Evolutionary conservation across 2,329 filamentous ascomycete species (phyloP), one percentile per base, ranked within the genome.

Genomic region (Akanthomyces dipterigenus): DNA sequence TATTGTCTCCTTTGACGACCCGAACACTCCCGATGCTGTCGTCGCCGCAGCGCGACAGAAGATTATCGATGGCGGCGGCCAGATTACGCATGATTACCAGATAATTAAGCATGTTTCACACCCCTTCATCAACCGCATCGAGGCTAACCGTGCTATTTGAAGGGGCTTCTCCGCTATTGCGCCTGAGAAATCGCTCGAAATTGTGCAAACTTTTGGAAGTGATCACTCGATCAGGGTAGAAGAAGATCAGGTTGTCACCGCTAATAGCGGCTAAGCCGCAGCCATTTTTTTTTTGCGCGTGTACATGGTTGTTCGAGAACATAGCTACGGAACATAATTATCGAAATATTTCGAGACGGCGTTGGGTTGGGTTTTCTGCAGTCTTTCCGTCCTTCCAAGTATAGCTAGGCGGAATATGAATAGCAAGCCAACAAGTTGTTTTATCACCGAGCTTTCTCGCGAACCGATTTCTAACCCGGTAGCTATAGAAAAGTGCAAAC

Each of bases 81-180:
- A 83, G 55, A 91, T 96, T 67, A 95, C 89, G 24, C 91, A 96
- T 76, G 83, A 88, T 69, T 95, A 91, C 74, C 76, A 77, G 51
- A 71, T 87, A 62, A 83, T 88, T 73, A 84, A 85, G 88, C 91
- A 81, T 71, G 86, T 66, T 49, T 61, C 58, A 60, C 8, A n/a
- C 42, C 11, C 5, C 42, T 49, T 24, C 12, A n/a, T 28, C 14
- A 8, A 26, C 20, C 24, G 49, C 20, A 4, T 31, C 43, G 38
- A 43, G n/a, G 36, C 53, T 58, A 49, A 45, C 12, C 26, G 49
- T 55, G 49, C 49, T 42, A 50, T 20, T 34, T 18, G 31, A 64
- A 95, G 90, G 77, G 91, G 88, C 51, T 95, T 96, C 72, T 85
- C 90, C 36, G 89, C 88, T 56, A 85, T 88, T 65, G 87, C 88